Conservation (phyloP, 2,329 filamentous ascomycete species). For the Aureobasidium sp. region DNA sequence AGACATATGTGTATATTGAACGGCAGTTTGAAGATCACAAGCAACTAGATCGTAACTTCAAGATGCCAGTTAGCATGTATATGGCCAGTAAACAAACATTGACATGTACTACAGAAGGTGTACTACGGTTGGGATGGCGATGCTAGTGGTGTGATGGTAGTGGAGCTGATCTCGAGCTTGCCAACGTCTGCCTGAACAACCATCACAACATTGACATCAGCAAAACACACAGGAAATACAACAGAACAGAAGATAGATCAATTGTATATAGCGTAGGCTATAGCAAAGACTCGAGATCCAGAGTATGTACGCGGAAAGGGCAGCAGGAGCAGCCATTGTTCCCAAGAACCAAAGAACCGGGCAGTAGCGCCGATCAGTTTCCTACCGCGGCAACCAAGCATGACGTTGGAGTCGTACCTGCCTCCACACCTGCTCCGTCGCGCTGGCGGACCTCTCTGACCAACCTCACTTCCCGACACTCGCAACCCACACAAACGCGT, state of each 20-base stretch:
- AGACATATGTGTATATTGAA: not conserved
- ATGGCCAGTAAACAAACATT: not conserved
- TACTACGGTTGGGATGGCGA: not conserved
- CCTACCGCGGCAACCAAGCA: not conserved
- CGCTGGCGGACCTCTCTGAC: not conserved
- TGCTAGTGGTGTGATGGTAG: not conserved
- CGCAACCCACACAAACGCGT: not conserved
- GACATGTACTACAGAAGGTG: not conserved
- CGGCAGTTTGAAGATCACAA: not conserved
- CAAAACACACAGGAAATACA: not conserved
- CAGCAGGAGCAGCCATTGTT: not conserved
- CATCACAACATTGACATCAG: not conserved
- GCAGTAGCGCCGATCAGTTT: constrained; percentile 6
- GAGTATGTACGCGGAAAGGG: not conserved
- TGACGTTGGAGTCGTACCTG: constrained; percentile 4
- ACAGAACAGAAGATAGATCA: not conserved
- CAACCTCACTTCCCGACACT: not conserved
- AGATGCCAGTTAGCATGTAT: not conserved
- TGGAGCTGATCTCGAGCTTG: not conserved
- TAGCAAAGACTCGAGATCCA: not conserved
- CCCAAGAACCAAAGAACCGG: constrained; percentile 5
- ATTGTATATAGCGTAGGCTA: not conserved
- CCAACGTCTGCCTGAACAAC: not conserved
- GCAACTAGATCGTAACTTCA: not conserved
- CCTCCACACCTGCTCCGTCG: constrained; percentile 1